Evolutionary conservation across 2,329 filamentous ascomycete genomes (phyloP), one percentile per base, ranked within the genome.

Genomic region (Ustilaginoidea virens): DNA sequence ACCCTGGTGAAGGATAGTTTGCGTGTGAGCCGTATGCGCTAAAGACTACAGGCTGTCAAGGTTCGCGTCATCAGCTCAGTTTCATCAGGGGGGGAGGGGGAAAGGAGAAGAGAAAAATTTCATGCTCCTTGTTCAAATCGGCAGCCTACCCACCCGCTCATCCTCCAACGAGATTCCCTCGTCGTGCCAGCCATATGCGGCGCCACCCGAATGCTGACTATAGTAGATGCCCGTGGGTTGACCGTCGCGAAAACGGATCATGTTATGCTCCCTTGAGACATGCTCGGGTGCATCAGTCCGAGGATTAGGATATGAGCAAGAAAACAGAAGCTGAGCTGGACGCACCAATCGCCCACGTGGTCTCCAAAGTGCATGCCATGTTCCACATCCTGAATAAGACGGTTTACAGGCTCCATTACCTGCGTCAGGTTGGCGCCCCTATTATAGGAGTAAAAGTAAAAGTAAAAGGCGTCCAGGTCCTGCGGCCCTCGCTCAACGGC

Each of bases 381-480:
- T 17, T 39, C 25, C 14, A 23, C 23, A 7, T 36, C 38, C 2
- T 36, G 32, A 5, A 46, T 23, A 14, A 48, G 16, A 2, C 38
- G 20, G 7, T 40, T 31, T 11, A 49, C 17, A 1, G 46, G 46
- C 29, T 41, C 38, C 15, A 45, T 12, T 1, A 48, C 43, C 29
- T 46, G 44, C 1, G 41, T 44, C 30, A 45, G 36, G 17, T 47
- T 47, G 5, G 38, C 30, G 0, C 46, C 47, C 20, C 39, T 35
- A 12, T 50, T 40, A 25, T 46, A 49, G 5, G 47, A 49, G 33
- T 50, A 49, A 22, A 50, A 50, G 31, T 50, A 50, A 17, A 48
- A 50, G 35, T 41, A 50, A 15, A 50, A 50, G 2, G 39, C 47
- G 16, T 47, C 46, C 2, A 44, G 4, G 5, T 41, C 35, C 1